Conservation (phyloP, 805 yeast species). For the Candida sphagnicola region DNA sequence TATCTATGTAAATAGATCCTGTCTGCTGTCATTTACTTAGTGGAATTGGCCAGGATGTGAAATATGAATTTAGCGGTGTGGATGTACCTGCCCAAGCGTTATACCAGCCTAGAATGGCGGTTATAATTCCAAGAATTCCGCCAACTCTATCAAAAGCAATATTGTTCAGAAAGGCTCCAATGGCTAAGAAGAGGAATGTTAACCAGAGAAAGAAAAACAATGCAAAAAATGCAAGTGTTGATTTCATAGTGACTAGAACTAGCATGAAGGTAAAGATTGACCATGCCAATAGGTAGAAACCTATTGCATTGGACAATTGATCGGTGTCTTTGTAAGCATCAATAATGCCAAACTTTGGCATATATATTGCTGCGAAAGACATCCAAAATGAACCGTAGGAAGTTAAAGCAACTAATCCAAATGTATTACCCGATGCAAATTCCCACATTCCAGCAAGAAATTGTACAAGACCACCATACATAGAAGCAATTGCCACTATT, state of each 20-base stretch:
- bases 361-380: conserved; percentile 55
- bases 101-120: conserved; percentile 57
- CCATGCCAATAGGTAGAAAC: conserved; percentile 63
- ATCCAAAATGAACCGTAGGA: conserved; percentile 73
- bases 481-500: conserved; percentile 54
- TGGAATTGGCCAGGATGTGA: conserved; percentile 46
- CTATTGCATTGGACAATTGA: conserved; percentile 47
- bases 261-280: conserved; percentile 55
- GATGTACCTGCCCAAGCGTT: conserved; percentile 64
- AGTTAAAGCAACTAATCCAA: conserved; percentile 61
- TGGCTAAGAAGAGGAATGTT: conserved; percentile 53
- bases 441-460: conserved; percentile 66
- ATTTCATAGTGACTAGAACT: conserved; percentile 52
- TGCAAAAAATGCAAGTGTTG: conserved; percentile 60
- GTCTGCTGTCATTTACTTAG: conserved; percentile 44
- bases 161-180: conserved; percentile 46
- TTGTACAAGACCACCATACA: conserved; percentile 63
- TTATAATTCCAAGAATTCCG: conserved; percentile 56
- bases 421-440: conserved; percentile 58
- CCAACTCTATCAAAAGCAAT: conserved; percentile 49
- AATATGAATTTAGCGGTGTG: conserved; percentile 54
- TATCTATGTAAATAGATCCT: too few species aligned
- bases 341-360: conserved; percentile 57
- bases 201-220: conserved; percentile 50
- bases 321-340: conserved; percentile 44